Evolutionary conservation across 345 rosid species (phyloP).

Genomic region (Lepidium africanum): DNA sequence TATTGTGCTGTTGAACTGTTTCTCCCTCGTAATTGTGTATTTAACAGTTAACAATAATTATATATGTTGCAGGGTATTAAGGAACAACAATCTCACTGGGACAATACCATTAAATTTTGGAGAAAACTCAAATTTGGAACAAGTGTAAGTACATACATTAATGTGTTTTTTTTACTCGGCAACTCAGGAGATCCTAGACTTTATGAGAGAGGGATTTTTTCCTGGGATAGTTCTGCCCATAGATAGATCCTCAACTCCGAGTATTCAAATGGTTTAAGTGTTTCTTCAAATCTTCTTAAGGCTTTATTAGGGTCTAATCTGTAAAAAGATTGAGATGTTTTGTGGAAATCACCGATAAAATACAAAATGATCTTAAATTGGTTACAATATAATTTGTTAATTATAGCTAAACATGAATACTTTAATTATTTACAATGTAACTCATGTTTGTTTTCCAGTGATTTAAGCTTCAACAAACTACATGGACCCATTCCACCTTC

Average conservation of each 20-base stretch:
- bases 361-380: background rate
- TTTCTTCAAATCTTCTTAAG: background rate
- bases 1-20: background rate
- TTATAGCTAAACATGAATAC: background rate
- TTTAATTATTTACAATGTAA: background rate
- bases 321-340: background rate
- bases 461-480: slow-evolving; percentile 33
- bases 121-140: slow-evolving; percentile 1
- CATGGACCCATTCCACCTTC: slow-evolving; percentile 23
- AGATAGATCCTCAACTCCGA: too few species aligned
- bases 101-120: too few species aligned
- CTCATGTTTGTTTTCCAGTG: slow-evolving; percentile 19
- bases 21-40: background rate
- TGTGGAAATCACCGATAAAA: background rate
- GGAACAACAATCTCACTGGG: too few species aligned
- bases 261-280: too few species aligned
- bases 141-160: slow-evolving; percentile 40
- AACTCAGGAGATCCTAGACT: too few species aligned
- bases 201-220: too few species aligned
- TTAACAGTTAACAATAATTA: background rate
- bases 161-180: too few species aligned
- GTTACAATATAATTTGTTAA: background rate
- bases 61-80: background rate
- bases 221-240: too few species aligned
- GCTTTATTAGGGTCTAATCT: background rate